These are phyloP conservation scores for Tritrichomonas musculus DNA, from an alignment of 208 protist genomes.

Conservation along the genomic window DNA sequence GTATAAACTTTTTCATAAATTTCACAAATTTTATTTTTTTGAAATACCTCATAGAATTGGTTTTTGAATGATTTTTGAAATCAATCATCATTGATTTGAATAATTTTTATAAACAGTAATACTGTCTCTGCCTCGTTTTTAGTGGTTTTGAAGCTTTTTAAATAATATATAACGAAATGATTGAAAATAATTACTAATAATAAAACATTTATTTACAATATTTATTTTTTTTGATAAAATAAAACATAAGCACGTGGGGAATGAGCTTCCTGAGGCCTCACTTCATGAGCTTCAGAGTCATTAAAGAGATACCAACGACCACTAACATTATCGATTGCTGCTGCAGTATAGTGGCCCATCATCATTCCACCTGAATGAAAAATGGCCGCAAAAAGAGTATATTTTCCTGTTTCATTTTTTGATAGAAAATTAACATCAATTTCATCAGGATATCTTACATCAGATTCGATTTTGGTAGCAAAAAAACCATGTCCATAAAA, in stretches of 20 bases:
- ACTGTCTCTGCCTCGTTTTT: too few relatives aligned
- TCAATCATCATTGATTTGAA: too few relatives aligned
- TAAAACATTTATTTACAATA: background rate
- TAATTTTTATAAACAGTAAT: too few relatives aligned
- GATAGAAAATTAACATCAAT: background rate
- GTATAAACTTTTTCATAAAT: too few relatives aligned
- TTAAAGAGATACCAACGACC: constrained; percentile 7
- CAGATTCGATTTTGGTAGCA: background rate
- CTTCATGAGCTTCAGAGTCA: background rate
- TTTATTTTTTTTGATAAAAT: constrained; percentile 25
- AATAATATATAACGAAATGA: too few relatives aligned
- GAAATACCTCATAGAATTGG: too few relatives aligned
- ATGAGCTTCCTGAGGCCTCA: background rate
- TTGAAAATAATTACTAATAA: too few relatives aligned
- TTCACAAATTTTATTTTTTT: too few relatives aligned
- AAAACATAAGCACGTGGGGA: background rate
- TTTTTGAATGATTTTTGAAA: too few relatives aligned
- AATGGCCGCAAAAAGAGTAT: background rate
- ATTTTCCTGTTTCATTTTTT: background rate
- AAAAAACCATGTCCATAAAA: background rate
- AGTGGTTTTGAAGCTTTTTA: too few relatives aligned
- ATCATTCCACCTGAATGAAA: background rate
- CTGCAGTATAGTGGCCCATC: background rate
- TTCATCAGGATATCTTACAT: constrained; percentile 6
- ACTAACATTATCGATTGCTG: background rate